Evolutionary conservation across 1,284 basidiomycete species (phyloP).

Genomic region (Anthracocystis panici-leucophaei): DNA sequence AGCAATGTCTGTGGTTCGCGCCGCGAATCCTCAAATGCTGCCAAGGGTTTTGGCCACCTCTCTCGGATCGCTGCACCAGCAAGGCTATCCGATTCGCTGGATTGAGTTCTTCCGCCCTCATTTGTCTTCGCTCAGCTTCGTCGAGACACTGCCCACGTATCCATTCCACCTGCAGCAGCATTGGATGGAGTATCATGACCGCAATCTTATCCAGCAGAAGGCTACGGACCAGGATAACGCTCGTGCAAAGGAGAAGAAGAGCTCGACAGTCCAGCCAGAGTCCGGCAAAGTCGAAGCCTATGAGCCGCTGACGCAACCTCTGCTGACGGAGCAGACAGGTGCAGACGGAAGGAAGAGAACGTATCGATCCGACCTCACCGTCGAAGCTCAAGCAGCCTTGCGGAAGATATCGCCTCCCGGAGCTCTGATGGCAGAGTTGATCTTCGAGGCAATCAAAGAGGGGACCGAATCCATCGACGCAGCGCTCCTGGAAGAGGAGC

Average conservation of each 20-base stretch:
- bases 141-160: slow-evolving; percentile 40
- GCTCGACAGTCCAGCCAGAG: neutral
- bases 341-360: neutral
- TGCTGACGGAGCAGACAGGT: slow-evolving; percentile 17
- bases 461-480: neutral
- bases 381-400: slow-evolving; percentile 4
- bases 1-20: neutral
- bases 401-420: neutral
- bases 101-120: slow-evolving; percentile 34
- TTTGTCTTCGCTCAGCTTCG: slow-evolving; percentile 10
- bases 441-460: slow-evolving; percentile 20
- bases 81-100: slow-evolving; percentile 36
- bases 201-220: slow-evolving; percentile 30
- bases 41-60: slow-evolving; percentile 10
- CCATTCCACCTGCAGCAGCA: slow-evolving; percentile 37
- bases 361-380: slow-evolving; percentile 14
- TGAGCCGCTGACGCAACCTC: slow-evolving; percentile 10
- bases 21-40: neutral
- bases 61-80: slow-evolving; percentile 23
- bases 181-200: slow-evolving; percentile 58
- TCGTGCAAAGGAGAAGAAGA: no score
- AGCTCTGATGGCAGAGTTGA: slow-evolving; percentile 18
- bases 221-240: neutral
- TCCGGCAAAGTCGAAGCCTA: neutral
- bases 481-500: neutral